phyloP scores from a whole-genome alignment of 345 rosid species.

The Eutrema japonicum region DNA sequence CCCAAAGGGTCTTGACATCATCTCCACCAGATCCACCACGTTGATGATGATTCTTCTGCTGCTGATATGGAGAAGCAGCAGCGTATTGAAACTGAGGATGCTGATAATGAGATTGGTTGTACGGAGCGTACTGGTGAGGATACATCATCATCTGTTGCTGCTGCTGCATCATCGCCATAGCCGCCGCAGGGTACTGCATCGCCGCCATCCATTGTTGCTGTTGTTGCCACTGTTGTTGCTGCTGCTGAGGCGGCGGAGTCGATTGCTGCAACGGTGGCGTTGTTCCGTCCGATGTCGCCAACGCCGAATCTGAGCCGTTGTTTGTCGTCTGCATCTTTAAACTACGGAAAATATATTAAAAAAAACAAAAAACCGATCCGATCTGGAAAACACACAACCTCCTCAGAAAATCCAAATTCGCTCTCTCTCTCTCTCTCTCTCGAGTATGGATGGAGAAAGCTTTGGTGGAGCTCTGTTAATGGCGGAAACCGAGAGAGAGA shows the following conservation, averaged over 20 bases:
- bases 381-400: slow-evolving; percentile 21
- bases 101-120: slow-evolving; percentile 39
- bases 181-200: slow-evolving; percentile 86
- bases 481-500: slow-evolving; percentile 42
- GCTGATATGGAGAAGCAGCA: slow-evolving; percentile 28
- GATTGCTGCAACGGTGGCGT: slow-evolving; percentile 52
- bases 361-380: slow-evolving; percentile 9
- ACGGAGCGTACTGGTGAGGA: slow-evolving; percentile 62
- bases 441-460: not conserved
- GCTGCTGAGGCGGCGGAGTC: slow-evolving; percentile 50
- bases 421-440: not conserved
- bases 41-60: slow-evolving; percentile 38
- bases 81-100: slow-evolving; percentile 23
- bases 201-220: slow-evolving; percentile 64
- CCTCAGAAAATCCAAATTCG: not conserved
- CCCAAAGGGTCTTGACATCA: slow-evolving; percentile 79
- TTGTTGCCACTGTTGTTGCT: slow-evolving; percentile 45
- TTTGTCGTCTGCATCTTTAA: slow-evolving; percentile 44
- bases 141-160: slow-evolving; percentile 88
- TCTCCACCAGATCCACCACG: slow-evolving; percentile 55
- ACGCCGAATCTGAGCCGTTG: slow-evolving; percentile 54
- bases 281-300: slow-evolving; percentile 42
- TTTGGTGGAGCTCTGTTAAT: slow-evolving; percentile 7
- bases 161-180: slow-evolving; percentile 89
- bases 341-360: not conserved